Evolutionary conservation across 805 yeast genomes (phyloP).

Genomic region (Starmerella stellata): DNA sequence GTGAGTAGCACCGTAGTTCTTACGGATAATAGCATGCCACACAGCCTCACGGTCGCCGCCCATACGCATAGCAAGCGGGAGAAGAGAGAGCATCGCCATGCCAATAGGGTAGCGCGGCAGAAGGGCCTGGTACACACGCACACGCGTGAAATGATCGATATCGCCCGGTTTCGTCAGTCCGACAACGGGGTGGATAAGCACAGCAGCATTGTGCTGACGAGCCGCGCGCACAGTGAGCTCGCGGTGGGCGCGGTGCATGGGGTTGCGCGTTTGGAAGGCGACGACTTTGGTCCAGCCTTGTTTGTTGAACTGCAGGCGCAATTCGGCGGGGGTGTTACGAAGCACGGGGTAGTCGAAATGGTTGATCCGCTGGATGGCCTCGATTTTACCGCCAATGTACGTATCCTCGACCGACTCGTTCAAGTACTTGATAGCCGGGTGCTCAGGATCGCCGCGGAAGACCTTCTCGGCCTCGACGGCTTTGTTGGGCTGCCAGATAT

Average conservation of each 20-base stretch:
- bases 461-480: constrained; percentile 62
- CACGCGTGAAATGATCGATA: constrained; percentile 94
- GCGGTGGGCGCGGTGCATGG: constrained; percentile 97
- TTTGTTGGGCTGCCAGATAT: constrained; percentile 70
- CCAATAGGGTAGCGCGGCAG: constrained; percentile 88
- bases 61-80: constrained; percentile 97
- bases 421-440: constrained; percentile 73
- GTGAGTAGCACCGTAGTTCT: constrained; percentile 91
- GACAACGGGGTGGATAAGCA: constrained; percentile 89
- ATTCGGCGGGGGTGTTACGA: constrained; percentile 78
- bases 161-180: constrained; percentile 96
- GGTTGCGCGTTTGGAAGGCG: constrained; percentile 96
- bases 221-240: constrained; percentile 94
- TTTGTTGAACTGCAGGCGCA: constrained; percentile 63
- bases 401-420: constrained; percentile 57
- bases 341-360: constrained; percentile 81
- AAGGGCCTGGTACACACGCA: constrained; percentile 81
- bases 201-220: constrained; percentile 70
- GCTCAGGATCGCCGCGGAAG: constrained; percentile 93
- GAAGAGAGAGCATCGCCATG: constrained; percentile 69
- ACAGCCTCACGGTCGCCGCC: constrained; percentile 97
- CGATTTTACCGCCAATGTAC: constrained; percentile 74
- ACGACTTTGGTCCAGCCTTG: constrained; percentile 79
- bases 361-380: constrained; percentile 65
- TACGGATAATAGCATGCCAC: constrained; percentile 94